Evolutionary conservation across 2,329 filamentous ascomycete genomes (phyloP).

Genomic region (Penicillium sp.): DNA sequence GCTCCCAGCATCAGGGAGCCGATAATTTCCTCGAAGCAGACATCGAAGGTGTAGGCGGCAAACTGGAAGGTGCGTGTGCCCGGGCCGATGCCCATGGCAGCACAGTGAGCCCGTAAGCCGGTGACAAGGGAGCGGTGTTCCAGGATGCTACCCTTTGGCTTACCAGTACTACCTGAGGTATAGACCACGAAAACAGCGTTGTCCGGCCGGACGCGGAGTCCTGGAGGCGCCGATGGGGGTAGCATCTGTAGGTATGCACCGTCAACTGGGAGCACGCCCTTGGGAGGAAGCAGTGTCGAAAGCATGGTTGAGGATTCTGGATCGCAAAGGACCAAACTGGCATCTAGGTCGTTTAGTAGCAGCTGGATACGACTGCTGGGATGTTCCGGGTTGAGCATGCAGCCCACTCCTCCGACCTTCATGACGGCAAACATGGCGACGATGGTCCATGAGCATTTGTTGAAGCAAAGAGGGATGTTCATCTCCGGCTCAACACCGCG

Average conservation of each 20-base stretch:
- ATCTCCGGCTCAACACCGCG: not conserved
- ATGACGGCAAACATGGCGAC: not conserved
- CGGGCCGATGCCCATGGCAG: not conserved
- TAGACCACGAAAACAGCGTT: conserved; percentile 1
- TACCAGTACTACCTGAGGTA: conserved; percentile 6
- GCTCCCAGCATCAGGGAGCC: conserved; percentile 42
- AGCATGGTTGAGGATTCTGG: not conserved
- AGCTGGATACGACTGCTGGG: not conserved
- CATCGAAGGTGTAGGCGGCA: conserved; percentile 40
- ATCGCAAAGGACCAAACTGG: not conserved
- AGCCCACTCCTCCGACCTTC: not conserved
- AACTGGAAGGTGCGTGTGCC: conserved; percentile 32
- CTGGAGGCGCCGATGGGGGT: not conserved
- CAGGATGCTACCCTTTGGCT: conserved; percentile 3
- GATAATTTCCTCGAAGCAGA: conserved; percentile 31
- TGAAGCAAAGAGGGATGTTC: not conserved
- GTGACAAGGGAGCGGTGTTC: conserved; percentile 1
- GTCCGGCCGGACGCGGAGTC: not conserved
- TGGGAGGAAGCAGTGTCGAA: not conserved
- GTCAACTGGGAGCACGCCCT: not conserved
- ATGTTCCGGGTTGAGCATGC: not conserved
- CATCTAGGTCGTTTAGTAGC: not conserved
- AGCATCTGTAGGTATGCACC: not conserved
- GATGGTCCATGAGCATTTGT: not conserved
- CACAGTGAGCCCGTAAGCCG: not conserved